Percentiles rank a stretch among this genome's conserved stretches.
Evolutionary conservation across 306 rosid species (phyloP).

Genomic region (Sindora glabra): DNA sequence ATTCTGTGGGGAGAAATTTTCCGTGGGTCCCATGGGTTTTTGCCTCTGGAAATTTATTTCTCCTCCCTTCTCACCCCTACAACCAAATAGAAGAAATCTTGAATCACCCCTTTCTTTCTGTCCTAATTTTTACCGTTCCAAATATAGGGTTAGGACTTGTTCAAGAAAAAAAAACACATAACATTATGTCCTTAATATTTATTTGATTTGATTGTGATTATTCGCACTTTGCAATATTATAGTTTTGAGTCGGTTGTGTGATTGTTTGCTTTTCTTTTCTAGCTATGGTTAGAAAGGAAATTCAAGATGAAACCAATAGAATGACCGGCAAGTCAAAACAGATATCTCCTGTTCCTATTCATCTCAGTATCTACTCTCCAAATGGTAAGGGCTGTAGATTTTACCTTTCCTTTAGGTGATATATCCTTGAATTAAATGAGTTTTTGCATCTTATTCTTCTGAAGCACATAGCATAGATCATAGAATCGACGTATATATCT

Average conservation of each 20-base stretch:
- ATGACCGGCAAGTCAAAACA: conserved; percentile 65
- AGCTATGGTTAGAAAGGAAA: conserved; percentile 80
- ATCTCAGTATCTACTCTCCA: conserved; percentile 78
- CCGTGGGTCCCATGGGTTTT: too few relatives aligned
- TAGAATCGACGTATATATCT: neutral
- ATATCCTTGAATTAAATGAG: neutral
- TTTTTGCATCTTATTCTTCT: neutral
- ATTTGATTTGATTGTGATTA: neutral
- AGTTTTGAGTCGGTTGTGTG: conserved; percentile 8
- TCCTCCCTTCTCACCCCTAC: too few relatives aligned
- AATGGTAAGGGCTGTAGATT: conserved; percentile 22
- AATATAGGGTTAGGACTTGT: conserved; percentile 4
- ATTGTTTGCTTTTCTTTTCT: conserved; percentile 17
- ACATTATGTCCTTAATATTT: neutral
- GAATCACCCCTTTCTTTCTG: too few relatives aligned
- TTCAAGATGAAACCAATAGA: conserved; percentile 76
- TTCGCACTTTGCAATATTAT: neutral
- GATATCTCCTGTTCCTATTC: conserved; percentile 82
- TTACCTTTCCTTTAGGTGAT: neutral
- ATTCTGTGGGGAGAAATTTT: too few relatives aligned
- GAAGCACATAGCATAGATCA: neutral
- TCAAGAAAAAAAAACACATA: neutral
- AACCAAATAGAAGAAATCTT: too few relatives aligned
- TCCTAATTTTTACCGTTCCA: too few relatives aligned
- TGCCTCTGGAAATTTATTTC: too few relatives aligned